phyloP scores from a whole-genome alignment of 2,329 filamentous ascomycete species.

The Cylindrodendrum hubeiense region DNA sequence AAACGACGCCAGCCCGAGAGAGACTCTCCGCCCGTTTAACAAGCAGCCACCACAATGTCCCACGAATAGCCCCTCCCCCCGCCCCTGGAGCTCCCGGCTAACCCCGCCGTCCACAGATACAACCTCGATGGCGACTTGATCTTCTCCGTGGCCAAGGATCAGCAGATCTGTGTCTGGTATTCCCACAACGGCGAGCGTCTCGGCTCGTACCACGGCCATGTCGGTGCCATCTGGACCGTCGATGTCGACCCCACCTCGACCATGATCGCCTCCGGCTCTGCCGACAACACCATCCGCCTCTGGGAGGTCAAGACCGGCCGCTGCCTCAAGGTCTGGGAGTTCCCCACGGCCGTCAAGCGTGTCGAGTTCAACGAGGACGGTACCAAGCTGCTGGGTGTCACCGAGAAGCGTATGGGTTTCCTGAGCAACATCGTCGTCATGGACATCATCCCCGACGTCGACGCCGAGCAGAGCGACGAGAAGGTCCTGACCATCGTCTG shows the following conservation, averaged over 20 bases:
- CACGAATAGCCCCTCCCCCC: constrained; percentile 5
- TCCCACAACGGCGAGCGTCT: constrained; percentile 98
- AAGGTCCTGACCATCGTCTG: constrained; percentile 89
- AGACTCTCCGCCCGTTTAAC: not conserved
- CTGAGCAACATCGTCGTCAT: constrained; percentile 94
- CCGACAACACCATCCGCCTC: constrained; percentile 97
- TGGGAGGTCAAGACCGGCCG: constrained; percentile 97
- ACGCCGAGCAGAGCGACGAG: constrained; percentile 88
- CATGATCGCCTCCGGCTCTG: constrained; percentile 93
- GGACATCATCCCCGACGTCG: constrained; percentile 86
- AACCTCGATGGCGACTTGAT: constrained; percentile 96
- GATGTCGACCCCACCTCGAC: constrained; percentile 94
- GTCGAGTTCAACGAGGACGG: constrained; percentile 98
- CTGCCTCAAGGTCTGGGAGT: constrained; percentile 97
- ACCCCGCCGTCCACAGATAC: constrained; percentile 66
- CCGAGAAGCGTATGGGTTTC: constrained; percentile 98
- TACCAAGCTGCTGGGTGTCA: constrained; percentile 89
- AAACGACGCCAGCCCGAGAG: not conserved
- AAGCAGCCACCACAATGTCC: not conserved
- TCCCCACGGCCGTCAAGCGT: constrained; percentile 95
- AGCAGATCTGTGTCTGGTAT: constrained; percentile 97
- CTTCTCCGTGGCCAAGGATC: constrained; percentile 96
- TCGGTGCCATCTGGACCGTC: constrained; percentile 98
- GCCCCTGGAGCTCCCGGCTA: constrained; percentile 29
- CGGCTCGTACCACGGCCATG: constrained; percentile 96